These are phyloP conservation scores for Acer negundo DNA, from an alignment of 345 rosid genomes.

Conservation along the genomic window DNA sequence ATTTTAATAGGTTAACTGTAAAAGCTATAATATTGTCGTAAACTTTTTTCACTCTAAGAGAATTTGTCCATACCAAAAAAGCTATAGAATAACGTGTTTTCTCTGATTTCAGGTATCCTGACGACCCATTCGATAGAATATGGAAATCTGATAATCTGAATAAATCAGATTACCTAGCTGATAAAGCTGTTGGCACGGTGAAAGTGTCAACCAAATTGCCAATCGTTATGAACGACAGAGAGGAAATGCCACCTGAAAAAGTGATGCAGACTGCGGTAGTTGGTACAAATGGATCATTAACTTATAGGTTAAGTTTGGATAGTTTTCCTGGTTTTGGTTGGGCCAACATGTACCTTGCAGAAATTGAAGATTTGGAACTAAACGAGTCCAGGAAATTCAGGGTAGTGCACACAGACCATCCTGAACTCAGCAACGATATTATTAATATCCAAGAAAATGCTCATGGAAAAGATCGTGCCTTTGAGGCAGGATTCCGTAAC, in stretches of 20 bases:
- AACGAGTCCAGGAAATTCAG: conserved; percentile 85
- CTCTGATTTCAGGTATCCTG: conserved; percentile 72
- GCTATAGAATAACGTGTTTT: not conserved
- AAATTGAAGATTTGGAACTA: conserved; percentile 74
- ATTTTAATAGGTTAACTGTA: not conserved
- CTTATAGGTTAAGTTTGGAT: conserved; percentile 85
- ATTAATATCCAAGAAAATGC: conserved; percentile 95
- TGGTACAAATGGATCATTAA: conserved; percentile 85
- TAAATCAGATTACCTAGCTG: conserved; percentile 88
- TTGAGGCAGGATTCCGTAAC: conserved; percentile 85
- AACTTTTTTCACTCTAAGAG: not conserved
- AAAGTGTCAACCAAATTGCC: conserved; percentile 68
- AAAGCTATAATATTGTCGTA: conserved; percentile 4
- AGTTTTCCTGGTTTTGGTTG: conserved; percentile 95
- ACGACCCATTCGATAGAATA: conserved; percentile 93
- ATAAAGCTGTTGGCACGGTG: conserved; percentile 88
- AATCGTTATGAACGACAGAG: conserved; percentile 39
- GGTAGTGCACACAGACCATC: conserved; percentile 65
- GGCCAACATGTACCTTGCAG: conserved; percentile 88
- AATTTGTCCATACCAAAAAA: not conserved
- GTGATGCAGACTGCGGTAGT: conserved; percentile 99
- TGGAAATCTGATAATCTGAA: conserved; percentile 87
- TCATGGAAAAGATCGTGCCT: conserved; percentile 66
- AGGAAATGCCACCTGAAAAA: conserved; percentile 77
- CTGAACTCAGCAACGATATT: conserved; percentile 72